Base-by-base conservation (phyloP, 148 eudicot genomes). In the Heliosperma pusillum region DNA sequence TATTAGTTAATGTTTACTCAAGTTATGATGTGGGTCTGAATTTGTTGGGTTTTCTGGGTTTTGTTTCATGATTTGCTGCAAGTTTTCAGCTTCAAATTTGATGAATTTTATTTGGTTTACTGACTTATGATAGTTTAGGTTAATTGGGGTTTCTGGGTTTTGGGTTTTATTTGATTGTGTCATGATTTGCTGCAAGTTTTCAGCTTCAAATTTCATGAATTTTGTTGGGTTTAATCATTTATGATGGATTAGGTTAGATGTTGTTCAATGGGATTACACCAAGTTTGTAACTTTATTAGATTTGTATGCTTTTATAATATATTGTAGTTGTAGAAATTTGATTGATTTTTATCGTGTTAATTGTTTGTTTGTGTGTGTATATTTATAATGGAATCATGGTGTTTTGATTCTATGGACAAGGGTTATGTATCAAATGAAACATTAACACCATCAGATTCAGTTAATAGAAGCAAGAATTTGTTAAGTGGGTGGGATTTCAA, bases 301-400 rank as follows among this genome's bases (percentile, higher is more conserved):
- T 62, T 67, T 73, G 0, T n/a, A 59, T 66, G 76, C 71, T 11
- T 55, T 26, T 25, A 74, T 30, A 36, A 60, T 58, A 60, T 58
- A 73, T 57, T 73, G n/a, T 17, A 22, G 47, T 59, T 22, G 0
- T 24, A 25, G 65, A 13, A 62, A 29, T 7, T 78, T 57, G 36
- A 11, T 45, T 74, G 45, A 22, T 47, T 67, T 57, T 67, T 2
- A 9, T 53, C 42, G 66, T 25, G 1, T 24, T 2, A 15, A 13
- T 42, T 65, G 8, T 13, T 36, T 30, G 65, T 27, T 19, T 29
- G 60, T 73, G 53, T 72, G 26, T 50, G 68, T 68, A 20, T 30
- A 27, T 15, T 17, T 70, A 70, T 60, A 2, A 88, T 89, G 91
- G 90, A 85, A 76, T 77, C 87, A 59, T 79, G 89, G 86, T 77